Conservation (phyloP, 371 early-diverging fungal genomes). For the Saksenaea vasiformis region DNA sequence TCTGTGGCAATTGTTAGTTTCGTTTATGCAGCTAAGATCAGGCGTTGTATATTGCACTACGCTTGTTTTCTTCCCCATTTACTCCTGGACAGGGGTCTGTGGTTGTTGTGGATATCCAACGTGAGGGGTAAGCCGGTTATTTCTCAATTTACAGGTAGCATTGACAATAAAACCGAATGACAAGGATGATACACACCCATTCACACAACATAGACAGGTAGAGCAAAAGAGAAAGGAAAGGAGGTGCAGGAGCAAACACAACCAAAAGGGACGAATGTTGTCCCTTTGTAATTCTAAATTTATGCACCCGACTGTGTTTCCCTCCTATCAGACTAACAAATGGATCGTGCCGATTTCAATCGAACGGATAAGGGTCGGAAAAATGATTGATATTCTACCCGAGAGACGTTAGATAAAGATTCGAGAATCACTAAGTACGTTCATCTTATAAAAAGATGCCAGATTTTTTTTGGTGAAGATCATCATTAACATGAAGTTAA, state of each 20-base stretch:
- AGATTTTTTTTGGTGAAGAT: neutral
- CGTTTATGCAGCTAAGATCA: neutral
- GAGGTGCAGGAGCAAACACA: neutral
- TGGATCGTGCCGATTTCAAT: neutral
- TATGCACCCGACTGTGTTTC: neutral
- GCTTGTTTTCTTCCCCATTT: neutral
- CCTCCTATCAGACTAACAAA: neutral
- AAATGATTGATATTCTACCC: neutral
- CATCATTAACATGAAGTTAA: neutral
- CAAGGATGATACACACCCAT: neutral
- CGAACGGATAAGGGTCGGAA: neutral
- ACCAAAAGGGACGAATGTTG: neutral
- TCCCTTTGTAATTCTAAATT: slow-evolving; percentile 2
- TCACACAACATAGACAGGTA: neutral
- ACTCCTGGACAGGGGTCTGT: neutral
- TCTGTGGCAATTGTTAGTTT: neutral
- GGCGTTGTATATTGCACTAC: neutral
- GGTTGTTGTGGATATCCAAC: slow-evolving; percentile 3
- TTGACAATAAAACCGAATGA: slow-evolving; percentile 3
- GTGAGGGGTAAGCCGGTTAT: neutral
- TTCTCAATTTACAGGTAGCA: neutral
- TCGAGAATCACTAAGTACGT: no score
- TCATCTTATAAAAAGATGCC: neutral
- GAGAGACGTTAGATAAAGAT: neutral
- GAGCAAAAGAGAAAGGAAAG: neutral